phyloP scores from a whole-genome alignment of 1,284 basidiomycete genomes.

The Nidula niveotomentosa region DNA sequence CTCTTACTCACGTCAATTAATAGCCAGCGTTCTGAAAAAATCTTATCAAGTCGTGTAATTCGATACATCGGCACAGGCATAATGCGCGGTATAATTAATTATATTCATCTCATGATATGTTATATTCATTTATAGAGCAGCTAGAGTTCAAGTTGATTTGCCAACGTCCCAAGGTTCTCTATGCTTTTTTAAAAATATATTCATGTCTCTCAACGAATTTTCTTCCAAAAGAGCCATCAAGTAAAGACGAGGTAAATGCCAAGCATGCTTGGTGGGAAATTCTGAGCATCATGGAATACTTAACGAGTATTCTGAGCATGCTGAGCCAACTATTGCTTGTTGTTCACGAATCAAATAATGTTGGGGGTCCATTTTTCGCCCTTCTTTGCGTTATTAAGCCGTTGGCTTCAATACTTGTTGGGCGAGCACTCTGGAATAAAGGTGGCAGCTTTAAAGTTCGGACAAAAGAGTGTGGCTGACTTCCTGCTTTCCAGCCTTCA shows the following conservation, averaged over 20 bases:
- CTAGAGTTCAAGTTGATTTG: not conserved
- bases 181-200: not conserved
- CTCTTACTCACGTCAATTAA: not conserved
- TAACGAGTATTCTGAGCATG: not conserved
- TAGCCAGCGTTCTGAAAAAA: not conserved
- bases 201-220: not conserved
- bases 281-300: not conserved
- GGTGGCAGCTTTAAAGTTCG: not conserved
- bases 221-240: not conserved
- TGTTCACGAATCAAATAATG: not conserved
- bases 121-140: not conserved
- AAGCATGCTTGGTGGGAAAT: not conserved
- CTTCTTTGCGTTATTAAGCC: not conserved
- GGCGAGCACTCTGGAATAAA: not conserved
- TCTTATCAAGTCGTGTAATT: not conserved
- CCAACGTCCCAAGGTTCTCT: not conserved
- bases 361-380: not conserved
- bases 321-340: conserved; percentile 1
- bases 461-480: not conserved
- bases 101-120: not conserved
- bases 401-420: not conserved
- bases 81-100: not conserved
- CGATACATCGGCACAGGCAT: not conserved
- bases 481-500: not conserved
- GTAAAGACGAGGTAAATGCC: not conserved